Conservation (phyloP, 371 early-diverging fungal species). For the Globomyces sp. region DNA sequence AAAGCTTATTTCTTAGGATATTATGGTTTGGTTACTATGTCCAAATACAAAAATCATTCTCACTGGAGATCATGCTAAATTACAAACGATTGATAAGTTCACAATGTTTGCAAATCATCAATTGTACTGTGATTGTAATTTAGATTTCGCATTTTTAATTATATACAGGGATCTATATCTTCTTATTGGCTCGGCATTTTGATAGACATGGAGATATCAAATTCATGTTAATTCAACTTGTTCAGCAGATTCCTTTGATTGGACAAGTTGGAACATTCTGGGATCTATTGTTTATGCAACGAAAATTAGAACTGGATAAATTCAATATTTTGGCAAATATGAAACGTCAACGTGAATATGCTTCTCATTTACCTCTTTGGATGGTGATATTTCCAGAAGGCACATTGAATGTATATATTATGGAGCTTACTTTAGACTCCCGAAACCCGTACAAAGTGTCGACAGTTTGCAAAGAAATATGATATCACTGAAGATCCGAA, state of each 20-base stretch:
- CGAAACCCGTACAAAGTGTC: conserved; percentile 23
- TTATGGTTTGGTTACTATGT: conserved; percentile 22
- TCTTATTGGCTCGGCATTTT: conserved; percentile 28
- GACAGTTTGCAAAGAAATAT: conserved; percentile 34
- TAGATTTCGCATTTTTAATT: neutral
- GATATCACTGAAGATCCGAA: conserved; percentile 12
- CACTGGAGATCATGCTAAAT: conserved; percentile 31
- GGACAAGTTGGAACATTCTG: conserved; percentile 34
- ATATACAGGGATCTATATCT: conserved; percentile 25
- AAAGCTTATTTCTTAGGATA: no score
- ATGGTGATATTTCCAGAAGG: conserved; percentile 93
- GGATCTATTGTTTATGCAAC: conserved; percentile 78
- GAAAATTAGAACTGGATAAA: conserved; percentile 74
- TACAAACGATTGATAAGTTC: conserved; percentile 14
- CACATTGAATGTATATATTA: conserved; percentile 47
- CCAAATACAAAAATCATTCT: conserved; percentile 29
- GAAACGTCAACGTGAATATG: conserved; percentile 16
- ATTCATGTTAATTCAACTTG: conserved; percentile 33
- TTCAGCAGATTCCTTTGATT: conserved; percentile 34
- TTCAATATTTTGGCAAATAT: conserved; percentile 28
- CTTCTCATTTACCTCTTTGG: conserved; percentile 66
- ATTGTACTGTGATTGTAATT: conserved; percentile 24
- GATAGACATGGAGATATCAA: conserved; percentile 34
- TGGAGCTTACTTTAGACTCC: conserved; percentile 25
- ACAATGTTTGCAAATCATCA: conserved; percentile 41